These are phyloP conservation scores for Trichoderma orchidacearum DNA, from an alignment of 495 filamentous ascomycete species.

Conservation along the genomic window DNA sequence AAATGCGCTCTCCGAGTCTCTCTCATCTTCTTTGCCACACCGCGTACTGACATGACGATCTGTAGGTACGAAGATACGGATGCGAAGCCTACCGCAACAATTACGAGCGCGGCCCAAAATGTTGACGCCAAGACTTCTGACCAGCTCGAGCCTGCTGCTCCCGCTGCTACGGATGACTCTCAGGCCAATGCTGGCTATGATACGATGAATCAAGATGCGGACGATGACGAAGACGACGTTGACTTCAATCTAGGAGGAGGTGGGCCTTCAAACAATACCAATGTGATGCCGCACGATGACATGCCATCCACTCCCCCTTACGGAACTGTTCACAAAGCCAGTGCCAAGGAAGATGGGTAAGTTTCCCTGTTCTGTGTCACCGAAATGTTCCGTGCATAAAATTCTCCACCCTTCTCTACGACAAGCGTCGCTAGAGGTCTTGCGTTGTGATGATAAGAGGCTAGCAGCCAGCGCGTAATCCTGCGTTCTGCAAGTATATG, in stretches of 20 bases:
- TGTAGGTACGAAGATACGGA: conserved; percentile 82
- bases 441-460: neutral
- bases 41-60: conserved; percentile 5
- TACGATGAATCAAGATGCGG: conserved; percentile 31
- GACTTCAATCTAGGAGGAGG: conserved; percentile 41
- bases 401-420: conserved; percentile 10
- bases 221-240: conserved; percentile 49
- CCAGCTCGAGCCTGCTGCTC: conserved; percentile 16
- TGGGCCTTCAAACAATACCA: conserved; percentile 6
- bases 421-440: neutral
- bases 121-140: conserved; percentile 16
- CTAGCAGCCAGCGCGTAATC: neutral
- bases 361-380: conserved; percentile 22
- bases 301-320: conserved; percentile 6
- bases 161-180: conserved; percentile 14
- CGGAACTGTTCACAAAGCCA: conserved; percentile 32
- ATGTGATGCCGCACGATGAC: neutral
- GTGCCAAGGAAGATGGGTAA: conserved; percentile 99
- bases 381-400: neutral
- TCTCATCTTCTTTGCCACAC: neutral
- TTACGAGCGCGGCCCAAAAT: conserved; percentile 12
- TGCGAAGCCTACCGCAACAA: conserved; percentile 6
- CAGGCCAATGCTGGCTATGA: conserved; percentile 30
- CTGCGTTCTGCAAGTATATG: neutral
- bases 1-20: neutral